Evolutionary conservation across 495 filamentous ascomycete genomes (phyloP), one percentile per base, ranked within the genome.

Genomic region (Margaritispora aquatica): DNA sequence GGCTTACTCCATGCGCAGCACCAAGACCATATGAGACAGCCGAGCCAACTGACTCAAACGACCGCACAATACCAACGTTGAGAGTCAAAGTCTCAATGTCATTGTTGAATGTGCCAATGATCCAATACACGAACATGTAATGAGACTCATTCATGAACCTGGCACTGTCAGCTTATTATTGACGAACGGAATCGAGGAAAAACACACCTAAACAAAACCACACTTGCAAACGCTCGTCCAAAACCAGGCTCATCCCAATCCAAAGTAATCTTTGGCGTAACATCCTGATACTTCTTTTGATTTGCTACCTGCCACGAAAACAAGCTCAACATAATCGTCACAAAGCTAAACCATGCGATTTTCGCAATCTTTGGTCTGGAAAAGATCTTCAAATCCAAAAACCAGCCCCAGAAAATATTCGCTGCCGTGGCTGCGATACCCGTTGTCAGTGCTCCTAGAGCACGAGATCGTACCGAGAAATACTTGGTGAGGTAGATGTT

Each of bases 401-500:
- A 70, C 62, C 73, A 72, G 1, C 78, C 78, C 64, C 73, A 80
- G 55, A 72, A 68, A 36, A 81, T 55, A 55, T 78, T 78, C 47
- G 77, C 77, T 21, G 73, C 62, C 4, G 76, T 80, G 1, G 72
- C 72, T 4, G 73, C 73, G 23, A 81, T 69, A 22, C 77, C 77
- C 0, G 74, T 70, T n/a, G 75, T 72, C 23, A 80, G 72, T 0
- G 73, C 70, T 7, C 77, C 78, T 1, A 85, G 69, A 0, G 80
- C 76, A 7, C 82, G 72, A 1, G 78, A 70, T 0, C 80, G 75
- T 8, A 85, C 80, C 1, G 77, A 78, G 66, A 85, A 84, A 63
- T 85, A 84, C 52, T 79, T 78, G 19, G 80, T 78, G 61, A 83
- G 71, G 66, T 83, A 84, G 60, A 82, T 84, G n/a, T 77, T 75